These are phyloP conservation scores for Megacollybia marginata DNA, from an alignment of 768 basidiomycete species.

Conservation along the genomic window DNA sequence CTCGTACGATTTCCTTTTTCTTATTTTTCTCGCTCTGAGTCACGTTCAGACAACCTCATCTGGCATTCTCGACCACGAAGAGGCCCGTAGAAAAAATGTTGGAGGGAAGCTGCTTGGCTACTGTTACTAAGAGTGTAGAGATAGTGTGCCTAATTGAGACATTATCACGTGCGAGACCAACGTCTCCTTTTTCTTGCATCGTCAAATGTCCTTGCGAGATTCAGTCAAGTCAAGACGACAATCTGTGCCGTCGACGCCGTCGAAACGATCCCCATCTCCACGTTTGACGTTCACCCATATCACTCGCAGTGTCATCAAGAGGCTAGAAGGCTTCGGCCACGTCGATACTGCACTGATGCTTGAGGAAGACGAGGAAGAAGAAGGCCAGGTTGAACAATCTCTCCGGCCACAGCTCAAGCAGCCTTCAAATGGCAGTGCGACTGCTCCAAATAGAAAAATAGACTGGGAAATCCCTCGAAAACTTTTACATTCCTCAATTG, in stretches of 20 bases:
- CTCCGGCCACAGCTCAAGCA: constrained; percentile 10
- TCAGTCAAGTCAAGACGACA: no score
- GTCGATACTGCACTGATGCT: constrained; percentile 24
- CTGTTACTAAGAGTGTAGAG: constrained; percentile 56
- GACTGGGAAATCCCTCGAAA: constrained; percentile 94
- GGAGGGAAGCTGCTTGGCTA: constrained; percentile 94
- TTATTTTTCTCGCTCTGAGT: not conserved
- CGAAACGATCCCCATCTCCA: not conserved
- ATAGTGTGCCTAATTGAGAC: no score
- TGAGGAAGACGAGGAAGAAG: constrained; percentile 28
- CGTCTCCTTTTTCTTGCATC: no score
- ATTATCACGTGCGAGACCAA: no score
- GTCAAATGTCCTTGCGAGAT: no score
- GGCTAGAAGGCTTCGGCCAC: constrained; percentile 38
- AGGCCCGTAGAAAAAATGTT: constrained; percentile 96
- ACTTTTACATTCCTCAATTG: constrained; percentile 80
- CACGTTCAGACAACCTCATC: constrained; percentile 80
- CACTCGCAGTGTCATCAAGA: constrained; percentile 41
- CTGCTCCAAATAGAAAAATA: constrained; percentile 27
- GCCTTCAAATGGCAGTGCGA: constrained; percentile 3
- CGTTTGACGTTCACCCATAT: constrained; percentile 24
- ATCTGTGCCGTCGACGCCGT: not conserved
- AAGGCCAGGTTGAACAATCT: constrained; percentile 18
- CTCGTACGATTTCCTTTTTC: constrained; percentile 45
- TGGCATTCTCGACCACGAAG: constrained; percentile 98